A percentile compares a stretch with the other conserved stretches of the same genome.
Evolutionary conservation across 768 basidiomycete genomes (phyloP).

Genomic region (Naematelia aurantialba): DNA sequence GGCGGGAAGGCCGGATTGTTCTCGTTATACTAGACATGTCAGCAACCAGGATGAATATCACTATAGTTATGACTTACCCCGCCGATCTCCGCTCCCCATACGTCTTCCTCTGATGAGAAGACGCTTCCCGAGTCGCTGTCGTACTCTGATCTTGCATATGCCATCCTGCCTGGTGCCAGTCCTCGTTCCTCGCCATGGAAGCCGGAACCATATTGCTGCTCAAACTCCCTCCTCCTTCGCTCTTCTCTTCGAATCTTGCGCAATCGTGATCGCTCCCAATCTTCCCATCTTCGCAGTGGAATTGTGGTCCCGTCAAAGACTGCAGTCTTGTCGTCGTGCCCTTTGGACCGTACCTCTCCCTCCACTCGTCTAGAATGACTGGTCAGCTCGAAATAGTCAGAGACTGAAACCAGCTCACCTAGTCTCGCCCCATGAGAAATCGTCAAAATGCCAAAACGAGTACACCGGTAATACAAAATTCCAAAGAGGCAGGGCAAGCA

Average conservation of each 20-base stretch:
- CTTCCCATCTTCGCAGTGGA: conserved; percentile 98
- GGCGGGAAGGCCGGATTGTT: conserved; percentile 70
- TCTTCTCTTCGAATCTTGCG: conserved; percentile 80
- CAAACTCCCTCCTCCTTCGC: conserved; percentile 67
- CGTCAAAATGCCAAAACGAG: conserved; percentile 99
- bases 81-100: conserved; percentile 93
- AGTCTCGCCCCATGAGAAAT: conserved; percentile 99
- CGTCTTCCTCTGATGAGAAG: conserved; percentile 78
- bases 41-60: too few relatives aligned
- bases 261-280: conserved; percentile 94
- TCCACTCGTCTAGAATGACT: conserved; percentile 81
- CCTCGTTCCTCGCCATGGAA: conserved; percentile 35
- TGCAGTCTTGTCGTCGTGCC: conserved; percentile 63
- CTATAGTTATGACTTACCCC: conserved; percentile 50
- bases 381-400: not conserved
- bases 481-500: conserved; percentile 90
- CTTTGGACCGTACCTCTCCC: conserved; percentile 76
- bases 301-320: conserved; percentile 60
- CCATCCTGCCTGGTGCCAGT: conserved; percentile 20
- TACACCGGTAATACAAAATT: conserved; percentile 91
- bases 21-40: conserved; percentile 68
- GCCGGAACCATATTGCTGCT: conserved; percentile 55
- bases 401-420: conserved; percentile 58
- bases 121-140: conserved; percentile 67
- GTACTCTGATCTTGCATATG: conserved; percentile 32